Evolutionary conservation across 768 basidiomycete species (phyloP).

Genomic region (Favolaschia claudopus): DNA sequence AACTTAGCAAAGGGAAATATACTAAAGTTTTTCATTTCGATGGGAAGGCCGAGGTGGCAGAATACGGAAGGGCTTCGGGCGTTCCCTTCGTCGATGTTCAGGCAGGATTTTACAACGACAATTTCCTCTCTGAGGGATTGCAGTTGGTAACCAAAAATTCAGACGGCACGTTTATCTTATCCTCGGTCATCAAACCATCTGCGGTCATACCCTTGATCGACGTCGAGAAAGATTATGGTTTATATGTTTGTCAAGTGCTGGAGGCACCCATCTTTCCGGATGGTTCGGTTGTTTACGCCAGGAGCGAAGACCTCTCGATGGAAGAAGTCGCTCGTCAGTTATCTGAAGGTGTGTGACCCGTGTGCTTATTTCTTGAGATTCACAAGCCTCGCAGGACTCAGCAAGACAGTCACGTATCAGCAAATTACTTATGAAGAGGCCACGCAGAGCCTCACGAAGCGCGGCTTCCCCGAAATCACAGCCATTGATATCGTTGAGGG

Average conservation of each 20-base stretch:
- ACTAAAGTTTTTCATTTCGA: slow-evolving; percentile 4
- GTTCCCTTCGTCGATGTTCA: slow-evolving; percentile 22
- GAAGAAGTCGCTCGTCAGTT: slow-evolving; percentile 2
- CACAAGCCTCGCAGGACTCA: not conserved
- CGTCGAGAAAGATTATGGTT: slow-evolving; percentile 12
- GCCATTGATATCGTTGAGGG: not conserved
- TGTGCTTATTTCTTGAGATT: not conserved
- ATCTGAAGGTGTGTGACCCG: slow-evolving; percentile 1
- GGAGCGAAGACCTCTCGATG: slow-evolving; percentile 1
- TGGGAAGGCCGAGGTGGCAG: slow-evolving; percentile 9
- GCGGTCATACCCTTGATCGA: slow-evolving; percentile 15
- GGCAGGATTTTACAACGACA: slow-evolving; percentile 12
- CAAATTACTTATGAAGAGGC: slow-evolving; percentile 2
- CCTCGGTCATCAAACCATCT: not conserved
- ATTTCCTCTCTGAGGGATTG: not conserved
- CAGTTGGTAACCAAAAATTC: not conserved
- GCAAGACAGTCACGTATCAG: not conserved
- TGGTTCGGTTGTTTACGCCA: not conserved
- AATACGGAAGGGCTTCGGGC: slow-evolving; percentile 3
- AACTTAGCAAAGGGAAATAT: slow-evolving; percentile 6
- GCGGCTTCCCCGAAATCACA: not conserved
- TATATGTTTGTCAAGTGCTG: slow-evolving; percentile 11
- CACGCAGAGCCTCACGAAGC: not conserved
- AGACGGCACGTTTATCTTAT: slow-evolving; percentile 1
- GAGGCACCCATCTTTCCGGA: slow-evolving; percentile 10